Conservation (phyloP, 1,139 yeast species). For the Saccharomycopsis crataegensis region DNA sequence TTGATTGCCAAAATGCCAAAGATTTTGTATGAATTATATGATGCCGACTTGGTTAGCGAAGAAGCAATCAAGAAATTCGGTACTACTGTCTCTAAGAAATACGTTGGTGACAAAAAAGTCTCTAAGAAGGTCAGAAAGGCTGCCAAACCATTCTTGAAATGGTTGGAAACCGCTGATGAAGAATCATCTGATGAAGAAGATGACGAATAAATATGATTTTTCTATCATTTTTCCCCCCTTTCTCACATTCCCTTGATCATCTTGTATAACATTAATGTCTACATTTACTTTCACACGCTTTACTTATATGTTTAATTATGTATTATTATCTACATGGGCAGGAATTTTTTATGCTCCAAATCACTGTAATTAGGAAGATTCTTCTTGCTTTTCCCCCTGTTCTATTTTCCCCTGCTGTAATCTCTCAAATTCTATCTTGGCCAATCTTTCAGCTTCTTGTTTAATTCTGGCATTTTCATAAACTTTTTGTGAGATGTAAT, state of each 20-base stretch:
- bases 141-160: constrained; percentile 88
- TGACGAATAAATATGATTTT: constrained; percentile 3
- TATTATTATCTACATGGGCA: too few relatives aligned
- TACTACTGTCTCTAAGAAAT: constrained; percentile 85
- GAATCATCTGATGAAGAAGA: constrained; percentile 48
- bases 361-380: too few relatives aligned
- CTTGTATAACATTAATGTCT: too few relatives aligned
- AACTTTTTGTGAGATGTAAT: constrained; percentile 39
- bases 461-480: constrained; percentile 39
- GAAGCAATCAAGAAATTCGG: constrained; percentile 82
- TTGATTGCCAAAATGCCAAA: constrained; percentile 71
- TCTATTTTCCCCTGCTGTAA: neutral
- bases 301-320: too few relatives aligned
- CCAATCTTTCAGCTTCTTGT: constrained; percentile 32
- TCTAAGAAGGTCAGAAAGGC: constrained; percentile 93
- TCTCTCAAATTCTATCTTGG: constrained; percentile 12
- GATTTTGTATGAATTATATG: constrained; percentile 73
- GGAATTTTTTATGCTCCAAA: too few relatives aligned
- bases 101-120: constrained; percentile 75
- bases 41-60: constrained; percentile 77
- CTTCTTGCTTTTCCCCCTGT: neutral
- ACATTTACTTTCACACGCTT: too few relatives aligned
- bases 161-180: constrained; percentile 94
- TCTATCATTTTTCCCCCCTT: neutral
- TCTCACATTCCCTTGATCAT: neutral